Evolutionary conservation across 768 basidiomycete species (phyloP), one percentile per base, ranked within the genome.

Genomic region (Calocera cornea): DNA sequence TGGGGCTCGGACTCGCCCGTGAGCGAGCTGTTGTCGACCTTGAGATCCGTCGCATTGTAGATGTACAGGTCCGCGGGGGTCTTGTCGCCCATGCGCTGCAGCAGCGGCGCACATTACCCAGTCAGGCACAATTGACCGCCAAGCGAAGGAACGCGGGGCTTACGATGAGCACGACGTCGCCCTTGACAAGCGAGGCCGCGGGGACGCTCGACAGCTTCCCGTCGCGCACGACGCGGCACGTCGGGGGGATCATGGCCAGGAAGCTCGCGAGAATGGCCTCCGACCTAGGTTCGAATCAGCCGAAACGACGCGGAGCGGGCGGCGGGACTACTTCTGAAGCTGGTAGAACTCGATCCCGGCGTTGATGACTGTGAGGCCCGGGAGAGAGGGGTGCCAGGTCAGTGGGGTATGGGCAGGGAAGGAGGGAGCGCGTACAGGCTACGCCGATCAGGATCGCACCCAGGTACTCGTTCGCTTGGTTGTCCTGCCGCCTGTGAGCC

Each of bases 1-100:
- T 87, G 86, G 0, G 87, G 85, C 72, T 87, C 86, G 1, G 86
- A 86, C 74, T 88, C 87, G 66, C 87, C 87, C 0, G 86, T 87
- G 47, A 88, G 76, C 74, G 84, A 86, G 68, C 85, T 86, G 71
- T 87, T 87, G 75, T 88, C 87, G 60, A 88, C 82, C 73, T 87
- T 88, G 65, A 88, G 76, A 70, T 88, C 87, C 5, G 81, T 81
- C 0, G 84, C 73, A 1, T 83, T 80, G 72, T 86, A 85, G 16
- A 68, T 40, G 41, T 87, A 73, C 60, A 87, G 75, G 74, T 88
- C 87, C 11, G 87, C 87, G 0, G 87, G 87, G 7, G 86, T 87
- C 77, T 88, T 88, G 75, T 87, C 86, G 40, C 87, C 87, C 63
- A 78, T 81, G 65, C 86, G 83, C 86, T 87, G 72, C 34, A 36